Percentiles rank a stretch among this genome's conserved stretches.
Evolutionary conservation across 345 rosid genomes (phyloP).

Genomic region (Luvunga scandens): DNA sequence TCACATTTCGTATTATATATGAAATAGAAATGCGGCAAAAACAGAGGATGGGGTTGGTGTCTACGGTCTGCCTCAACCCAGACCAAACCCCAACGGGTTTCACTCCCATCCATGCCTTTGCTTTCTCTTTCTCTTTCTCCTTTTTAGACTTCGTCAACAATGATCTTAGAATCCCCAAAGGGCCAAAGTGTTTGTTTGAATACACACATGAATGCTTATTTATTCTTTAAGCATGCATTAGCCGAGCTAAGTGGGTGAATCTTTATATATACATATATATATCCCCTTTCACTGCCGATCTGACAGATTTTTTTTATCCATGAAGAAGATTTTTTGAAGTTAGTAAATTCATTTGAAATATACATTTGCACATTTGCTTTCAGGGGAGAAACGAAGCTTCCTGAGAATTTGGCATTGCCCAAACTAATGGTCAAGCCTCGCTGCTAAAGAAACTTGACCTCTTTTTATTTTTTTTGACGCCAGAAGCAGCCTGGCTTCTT

Average conservation of each 20-base stretch:
- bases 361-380: not conserved
- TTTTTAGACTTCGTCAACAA: not conserved
- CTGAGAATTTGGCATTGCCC: not conserved
- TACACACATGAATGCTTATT: not conserved
- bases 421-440: not conserved
- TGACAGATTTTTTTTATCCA: too few relatives aligned
- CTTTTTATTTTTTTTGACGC: not conserved
- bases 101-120: constrained; percentile 6
- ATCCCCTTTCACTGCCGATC: not conserved
- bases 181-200: not conserved
- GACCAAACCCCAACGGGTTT: constrained; percentile 24
- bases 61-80: constrained; percentile 7
- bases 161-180: not conserved
- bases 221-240: not conserved
- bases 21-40: not conserved
- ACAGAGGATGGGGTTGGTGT: not conserved
- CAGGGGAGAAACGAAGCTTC: not conserved
- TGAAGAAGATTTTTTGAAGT: too few relatives aligned
- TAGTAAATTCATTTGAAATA: too few relatives aligned
- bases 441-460: not conserved
- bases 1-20: not conserved
- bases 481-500: not conserved
- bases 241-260: not conserved
- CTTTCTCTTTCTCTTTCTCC: not conserved
- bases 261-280: too few relatives aligned